Percentiles rank a stretch among this genome's conserved stretches.
phyloP scores from a whole-genome alignment of 345 rosid species.

The Arabidopsis suecica region DNA sequence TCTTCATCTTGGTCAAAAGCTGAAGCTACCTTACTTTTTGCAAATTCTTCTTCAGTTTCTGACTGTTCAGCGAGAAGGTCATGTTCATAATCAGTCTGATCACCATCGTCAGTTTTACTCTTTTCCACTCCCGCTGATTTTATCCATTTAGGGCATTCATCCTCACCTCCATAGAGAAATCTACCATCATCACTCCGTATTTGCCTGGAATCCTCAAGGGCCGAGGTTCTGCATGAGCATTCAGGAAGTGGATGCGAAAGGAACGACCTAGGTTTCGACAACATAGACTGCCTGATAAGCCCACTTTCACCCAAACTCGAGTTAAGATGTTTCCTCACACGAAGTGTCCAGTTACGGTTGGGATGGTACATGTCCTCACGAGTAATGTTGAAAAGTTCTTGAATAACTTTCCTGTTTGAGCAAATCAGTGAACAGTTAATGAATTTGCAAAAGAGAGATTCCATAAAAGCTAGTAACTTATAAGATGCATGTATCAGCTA shows the following conservation, averaged over 20 bases:
- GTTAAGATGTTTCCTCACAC: conserved; percentile 79
- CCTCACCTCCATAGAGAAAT: conserved; percentile 72
- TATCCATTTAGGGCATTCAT: conserved; percentile 95
- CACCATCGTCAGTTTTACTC: conserved; percentile 53
- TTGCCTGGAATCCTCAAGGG: conserved; percentile 47
- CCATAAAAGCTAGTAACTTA: neutral
- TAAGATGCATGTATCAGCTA: conserved; percentile 19
- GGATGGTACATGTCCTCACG: conserved; percentile 81
- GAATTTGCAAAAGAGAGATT: conserved; percentile 14
- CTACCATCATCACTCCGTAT: conserved; percentile 52
- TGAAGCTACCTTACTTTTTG: conserved; percentile 53
- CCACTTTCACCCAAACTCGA: conserved; percentile 83
- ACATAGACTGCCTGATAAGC: conserved; percentile 65
- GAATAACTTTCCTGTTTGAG: conserved; percentile 70
- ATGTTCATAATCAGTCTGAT: conserved; percentile 61
- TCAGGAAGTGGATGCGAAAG: conserved; percentile 95
- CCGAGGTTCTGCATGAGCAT: conserved; percentile 84
- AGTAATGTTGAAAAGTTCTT: conserved; percentile 57
- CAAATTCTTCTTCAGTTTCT: conserved; percentile 57
- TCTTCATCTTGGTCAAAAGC: conserved; percentile 81
- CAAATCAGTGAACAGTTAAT: conserved; percentile 23
- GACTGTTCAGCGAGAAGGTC: conserved; percentile 54
- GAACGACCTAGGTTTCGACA: conserved; percentile 71
- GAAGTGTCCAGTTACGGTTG: conserved; percentile 74
- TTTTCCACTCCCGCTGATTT: conserved; percentile 54